These are phyloP conservation scores for Suhomyces atakaporum DNA, from an alignment of 1,139 yeast species.

Conservation along the genomic window DNA sequence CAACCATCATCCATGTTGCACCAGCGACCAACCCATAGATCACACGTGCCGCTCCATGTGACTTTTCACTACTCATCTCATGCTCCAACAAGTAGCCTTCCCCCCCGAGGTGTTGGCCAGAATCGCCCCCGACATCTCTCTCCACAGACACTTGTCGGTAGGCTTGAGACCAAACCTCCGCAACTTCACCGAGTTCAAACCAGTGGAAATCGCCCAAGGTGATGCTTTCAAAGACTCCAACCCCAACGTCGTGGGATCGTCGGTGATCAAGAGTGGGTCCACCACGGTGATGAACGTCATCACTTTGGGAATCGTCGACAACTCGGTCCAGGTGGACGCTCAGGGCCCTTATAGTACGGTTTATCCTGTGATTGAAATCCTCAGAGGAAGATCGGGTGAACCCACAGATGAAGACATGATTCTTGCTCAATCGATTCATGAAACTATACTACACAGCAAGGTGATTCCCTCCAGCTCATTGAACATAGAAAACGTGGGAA, in stretches of 20 bases:
- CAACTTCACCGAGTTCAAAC: slow-evolving; percentile 69
- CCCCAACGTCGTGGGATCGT: slow-evolving; percentile 61
- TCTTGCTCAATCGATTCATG: slow-evolving; percentile 67
- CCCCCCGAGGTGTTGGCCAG: slow-evolving; percentile 83
- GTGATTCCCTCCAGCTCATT: slow-evolving; percentile 50
- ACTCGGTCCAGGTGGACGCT: slow-evolving; percentile 17
- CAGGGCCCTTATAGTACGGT: slow-evolving; percentile 43
- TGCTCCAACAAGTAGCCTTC: slow-evolving; percentile 50
- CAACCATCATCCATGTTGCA: too few species aligned
- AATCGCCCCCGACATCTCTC: slow-evolving; percentile 80
- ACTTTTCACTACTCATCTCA: slow-evolving; percentile 9
- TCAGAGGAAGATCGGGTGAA: slow-evolving; percentile 74
- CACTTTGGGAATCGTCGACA: slow-evolving; percentile 61
- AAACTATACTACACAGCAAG: slow-evolving; percentile 56
- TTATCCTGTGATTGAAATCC: slow-evolving; percentile 80
- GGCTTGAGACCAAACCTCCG: slow-evolving; percentile 78
- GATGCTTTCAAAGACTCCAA: slow-evolving; percentile 38
- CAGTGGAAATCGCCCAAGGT: slow-evolving; percentile 46
- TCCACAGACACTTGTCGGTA: slow-evolving; percentile 72
- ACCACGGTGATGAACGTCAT: slow-evolving; percentile 76
- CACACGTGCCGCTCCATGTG: too few species aligned
- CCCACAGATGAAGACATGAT: slow-evolving; percentile 93
- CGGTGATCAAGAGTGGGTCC: slow-evolving; percentile 71
- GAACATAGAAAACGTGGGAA: slow-evolving; percentile 49
- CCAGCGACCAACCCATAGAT: too few species aligned